These are phyloP conservation scores for Theobroma grandiflorum DNA, from an alignment of 441 rosid genomes.

Conservation along the genomic window DNA sequence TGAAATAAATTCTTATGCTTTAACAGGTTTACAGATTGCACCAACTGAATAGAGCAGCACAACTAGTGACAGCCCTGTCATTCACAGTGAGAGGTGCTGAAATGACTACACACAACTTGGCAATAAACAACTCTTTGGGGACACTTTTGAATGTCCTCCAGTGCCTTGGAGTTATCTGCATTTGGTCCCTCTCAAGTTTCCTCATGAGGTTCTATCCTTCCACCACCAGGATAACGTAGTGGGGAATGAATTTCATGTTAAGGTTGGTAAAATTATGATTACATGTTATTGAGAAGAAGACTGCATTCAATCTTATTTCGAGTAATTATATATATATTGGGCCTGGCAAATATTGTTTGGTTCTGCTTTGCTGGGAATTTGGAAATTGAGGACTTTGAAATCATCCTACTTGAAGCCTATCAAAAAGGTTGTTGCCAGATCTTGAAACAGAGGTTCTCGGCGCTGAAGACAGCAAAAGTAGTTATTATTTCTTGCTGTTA, in stretches of 20 bases:
- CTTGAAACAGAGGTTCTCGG: constrained; percentile 22
- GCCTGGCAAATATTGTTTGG: not conserved
- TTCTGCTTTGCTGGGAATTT: constrained; percentile 25
- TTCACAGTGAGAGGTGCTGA: constrained; percentile 93
- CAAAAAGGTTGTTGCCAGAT: constrained; percentile 32
- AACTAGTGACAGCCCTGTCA: constrained; percentile 90
- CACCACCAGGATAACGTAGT: constrained; percentile 40
- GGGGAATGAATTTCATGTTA: constrained; percentile 33
- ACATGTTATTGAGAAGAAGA: constrained; percentile 10
- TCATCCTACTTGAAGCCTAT: constrained; percentile 19
- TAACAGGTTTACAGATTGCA: constrained; percentile 93
- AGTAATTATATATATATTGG: constrained; percentile 1
- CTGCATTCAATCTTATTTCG: constrained; percentile 22
- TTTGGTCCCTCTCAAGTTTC: constrained; percentile 97
- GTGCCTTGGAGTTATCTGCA: constrained; percentile 86
- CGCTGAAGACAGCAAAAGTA: constrained; percentile 7
- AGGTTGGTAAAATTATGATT: constrained; percentile 22
- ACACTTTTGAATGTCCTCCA: constrained; percentile 89
- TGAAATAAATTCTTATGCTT: constrained; percentile 24
- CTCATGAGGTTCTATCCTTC: constrained; percentile 76
- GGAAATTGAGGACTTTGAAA: not conserved
- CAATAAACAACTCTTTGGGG: constrained; percentile 83
- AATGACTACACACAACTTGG: constrained; percentile 82
- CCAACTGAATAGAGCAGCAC: constrained; percentile 96
- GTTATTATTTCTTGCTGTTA: constrained; percentile 16